phyloP scores from a whole-genome alignment of 768 basidiomycete species.

The Imleria badia region DNA sequence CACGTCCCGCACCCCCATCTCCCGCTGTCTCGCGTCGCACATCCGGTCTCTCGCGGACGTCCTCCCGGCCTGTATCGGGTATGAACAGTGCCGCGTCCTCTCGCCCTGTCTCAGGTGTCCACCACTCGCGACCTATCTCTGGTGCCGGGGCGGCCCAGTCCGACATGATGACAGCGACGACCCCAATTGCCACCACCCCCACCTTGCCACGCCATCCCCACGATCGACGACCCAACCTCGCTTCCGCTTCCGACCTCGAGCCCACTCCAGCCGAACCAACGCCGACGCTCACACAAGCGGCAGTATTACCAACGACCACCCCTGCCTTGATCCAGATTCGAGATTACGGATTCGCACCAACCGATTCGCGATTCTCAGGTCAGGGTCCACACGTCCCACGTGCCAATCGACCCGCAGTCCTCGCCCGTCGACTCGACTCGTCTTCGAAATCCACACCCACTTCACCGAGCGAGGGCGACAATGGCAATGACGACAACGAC shows the following conservation, averaged over 20 bases:
- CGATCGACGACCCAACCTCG: not conserved
- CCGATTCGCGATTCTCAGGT: constrained; percentile 46
- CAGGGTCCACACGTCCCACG: constrained; percentile 41
- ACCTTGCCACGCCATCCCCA: not conserved
- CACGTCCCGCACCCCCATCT: constrained; percentile 62
- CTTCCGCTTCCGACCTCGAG: not conserved
- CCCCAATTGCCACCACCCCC: not conserved
- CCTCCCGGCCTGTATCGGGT: constrained; percentile 25
- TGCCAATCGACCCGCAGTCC: constrained; percentile 33
- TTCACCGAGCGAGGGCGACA: constrained; percentile 8
- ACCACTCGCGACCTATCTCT: constrained; percentile 13
- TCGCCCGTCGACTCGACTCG: constrained; percentile 29
- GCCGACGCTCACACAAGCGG: not conserved
- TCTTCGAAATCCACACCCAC: constrained; percentile 13
- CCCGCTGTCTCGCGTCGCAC: constrained; percentile 49
- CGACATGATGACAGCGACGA: not conserved
- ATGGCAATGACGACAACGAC: constrained; percentile 6
- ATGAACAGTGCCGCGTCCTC: constrained; percentile 18
- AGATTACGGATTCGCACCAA: constrained; percentile 45
- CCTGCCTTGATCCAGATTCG: constrained; percentile 41
- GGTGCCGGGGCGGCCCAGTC: too few species aligned
- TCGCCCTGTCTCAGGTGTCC: constrained; percentile 15
- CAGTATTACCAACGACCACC: not conserved
- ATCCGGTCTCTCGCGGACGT: constrained; percentile 32
- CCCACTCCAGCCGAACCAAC: not conserved